Base-by-base conservation (phyloP, 2,329 filamentous ascomycete species). In the Ophiostoma populinum region DNA sequence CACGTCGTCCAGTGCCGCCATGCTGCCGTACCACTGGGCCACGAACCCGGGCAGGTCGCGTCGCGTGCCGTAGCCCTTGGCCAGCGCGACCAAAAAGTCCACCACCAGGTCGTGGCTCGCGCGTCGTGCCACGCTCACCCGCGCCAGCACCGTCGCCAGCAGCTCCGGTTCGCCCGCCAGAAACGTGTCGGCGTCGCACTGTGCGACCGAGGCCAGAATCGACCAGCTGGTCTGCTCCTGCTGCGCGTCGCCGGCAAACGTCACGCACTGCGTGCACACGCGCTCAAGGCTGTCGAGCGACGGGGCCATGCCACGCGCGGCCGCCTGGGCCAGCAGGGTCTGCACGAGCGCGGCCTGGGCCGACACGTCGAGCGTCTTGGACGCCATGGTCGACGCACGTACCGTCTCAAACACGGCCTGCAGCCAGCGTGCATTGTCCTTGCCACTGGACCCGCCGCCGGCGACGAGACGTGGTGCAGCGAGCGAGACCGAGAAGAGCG, bases 131-230 rank as follows among this genome's bases (percentile, higher is more conserved):
- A 9, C 4, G 9, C 26, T 22, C 32, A 43, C 20, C 27, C 53
- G 55, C 17, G 50, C 42, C 11, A 65, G 56, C 5, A 63, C 47
- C 2, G 52, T 49, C 12, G 54, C 49, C 5, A 67, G 51, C 5
- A 67, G 45, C 6, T 57, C 59, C 3, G 61, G 54, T 1, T 55
- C 51, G 0, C 51, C 53, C 3, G 50, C 22, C 46, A 56, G 45
- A 31, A 68, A 63, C 7, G 60, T 52, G 31, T 66, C 64, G 0
- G 61, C 53, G 24, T 68, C 63, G 29, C 63, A 61, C 7, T 50
- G 49, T 1, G 61, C 54, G 18, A 61, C 45, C 10, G 49, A 50
- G 11, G 53, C 57, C 6, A 64, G 43, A 8, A 67, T 45, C 0
- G 40, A 40, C 62, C 65, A 66, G 30, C 63, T 55, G 3, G 54